These are phyloP conservation scores for Sporothrix dimorphospora DNA, from an alignment of 2,329 filamentous ascomycete genomes.

Conservation along the genomic window DNA sequence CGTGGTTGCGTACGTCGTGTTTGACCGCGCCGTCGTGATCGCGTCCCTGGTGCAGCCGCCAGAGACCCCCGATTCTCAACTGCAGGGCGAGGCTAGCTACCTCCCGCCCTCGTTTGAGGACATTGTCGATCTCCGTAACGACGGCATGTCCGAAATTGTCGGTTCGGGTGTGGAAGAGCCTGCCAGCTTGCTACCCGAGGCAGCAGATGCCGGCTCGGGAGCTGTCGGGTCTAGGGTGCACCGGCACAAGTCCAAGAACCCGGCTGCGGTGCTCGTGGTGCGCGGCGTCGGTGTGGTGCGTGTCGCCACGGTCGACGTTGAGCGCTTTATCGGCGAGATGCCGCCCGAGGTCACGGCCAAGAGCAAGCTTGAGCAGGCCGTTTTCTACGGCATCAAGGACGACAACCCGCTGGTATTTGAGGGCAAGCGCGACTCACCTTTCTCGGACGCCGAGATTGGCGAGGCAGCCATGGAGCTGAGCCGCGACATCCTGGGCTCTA, in stretches of 20 bases:
- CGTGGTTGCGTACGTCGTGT: slow-evolving; percentile 79
- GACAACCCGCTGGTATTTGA: slow-evolving; percentile 89
- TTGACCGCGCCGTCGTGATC: slow-evolving; percentile 76
- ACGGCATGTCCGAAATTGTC: slow-evolving; percentile 64
- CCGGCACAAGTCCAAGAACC: slow-evolving; percentile 63
- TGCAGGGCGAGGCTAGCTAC: slow-evolving; percentile 66
- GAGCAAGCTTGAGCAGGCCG: slow-evolving; percentile 89
- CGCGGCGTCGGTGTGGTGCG: slow-evolving; percentile 65
- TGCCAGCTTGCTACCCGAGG: slow-evolving; percentile 42
- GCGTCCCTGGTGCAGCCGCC: slow-evolving; percentile 70
- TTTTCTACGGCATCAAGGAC: slow-evolving; percentile 83
- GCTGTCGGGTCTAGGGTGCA: slow-evolving; percentile 44
- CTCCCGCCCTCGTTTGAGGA: slow-evolving; percentile 78
- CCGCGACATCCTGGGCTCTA: slow-evolving; percentile 77
- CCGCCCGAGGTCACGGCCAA: slow-evolving; percentile 74
- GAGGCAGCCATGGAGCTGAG: slow-evolving; percentile 78
- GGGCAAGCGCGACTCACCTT: slow-evolving; percentile 66
- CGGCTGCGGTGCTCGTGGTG: slow-evolving; percentile 63
- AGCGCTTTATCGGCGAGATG: slow-evolving; percentile 61
- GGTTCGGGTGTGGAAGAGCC: slow-evolving; percentile 67
- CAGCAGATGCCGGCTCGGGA: slow-evolving; percentile 13
- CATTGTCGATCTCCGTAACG: slow-evolving; percentile 74
- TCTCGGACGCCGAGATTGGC: slow-evolving; percentile 71
- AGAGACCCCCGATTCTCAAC: slow-evolving; percentile 75
- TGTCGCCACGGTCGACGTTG: slow-evolving; percentile 60